Base-by-base conservation (phyloP, 2,329 filamentous ascomycete genomes). In the Cladophialophora psammophila region DNA sequence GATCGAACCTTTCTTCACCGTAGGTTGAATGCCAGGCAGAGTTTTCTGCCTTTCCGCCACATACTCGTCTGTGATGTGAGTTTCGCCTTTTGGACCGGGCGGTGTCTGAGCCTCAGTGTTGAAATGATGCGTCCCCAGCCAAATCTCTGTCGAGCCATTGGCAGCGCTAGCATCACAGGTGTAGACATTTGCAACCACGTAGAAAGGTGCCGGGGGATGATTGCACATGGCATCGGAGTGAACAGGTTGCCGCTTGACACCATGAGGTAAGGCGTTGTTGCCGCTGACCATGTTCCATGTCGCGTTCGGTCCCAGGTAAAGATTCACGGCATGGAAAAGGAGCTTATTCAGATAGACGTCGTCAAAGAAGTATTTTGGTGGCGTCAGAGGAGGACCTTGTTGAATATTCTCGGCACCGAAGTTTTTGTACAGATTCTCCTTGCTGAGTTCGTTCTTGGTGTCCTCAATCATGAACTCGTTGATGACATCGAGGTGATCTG, bases 401-500 rank as follows among this genome's bases (percentile, higher is more conserved):
- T 79, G 76, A 69, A 81, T 80, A 63, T 81, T 81, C 1, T 76
- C 74, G 1, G 77, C 78, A 5, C 71, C 56, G 20, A 71, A 59
- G 63, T 73, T 73, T 60, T 75, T 76, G 69, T 78, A 59, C 31
- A 69, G 54, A 34, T 75, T 63, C 8, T 77, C 77, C 71, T 80
- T 76, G 34, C 57, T 53, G 10, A 66, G 57, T 7, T 64, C 64
- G 1, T 54, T 64, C 36, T 65, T 67, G 59, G 77, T 75, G 8
- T 80, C 74, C 10, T 71, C 71, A 1, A 86, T 80, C 87, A 90
- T 90, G 69, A 84, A 85, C 54, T 72, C 68, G 72, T 90, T 89
- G 35, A 90, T 78, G 7, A 73, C 70, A 66, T 78, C 73, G n/a
- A 79, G 62, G 45, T 62, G 60, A 26, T 67, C 68, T 31, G 59